Evolutionary conservation across 306 rosid genomes (phyloP).

Genomic region (Quercus alba): DNA sequence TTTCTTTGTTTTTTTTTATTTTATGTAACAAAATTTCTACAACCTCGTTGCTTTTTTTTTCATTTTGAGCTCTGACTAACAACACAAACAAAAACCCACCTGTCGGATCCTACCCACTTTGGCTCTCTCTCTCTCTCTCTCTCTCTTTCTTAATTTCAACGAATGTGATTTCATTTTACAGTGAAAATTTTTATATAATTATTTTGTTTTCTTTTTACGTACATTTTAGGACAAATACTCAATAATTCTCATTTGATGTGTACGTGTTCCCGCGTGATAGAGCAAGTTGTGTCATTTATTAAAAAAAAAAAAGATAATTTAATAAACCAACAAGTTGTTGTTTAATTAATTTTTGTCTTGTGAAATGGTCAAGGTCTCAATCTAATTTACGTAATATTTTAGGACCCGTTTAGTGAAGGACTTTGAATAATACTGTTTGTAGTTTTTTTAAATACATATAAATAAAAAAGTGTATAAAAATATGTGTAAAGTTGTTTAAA

Average conservation of each 20-base stretch:
- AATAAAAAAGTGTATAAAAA: too few relatives aligned
- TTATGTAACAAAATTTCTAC: background rate
- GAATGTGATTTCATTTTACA: background rate
- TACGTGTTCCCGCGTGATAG: background rate
- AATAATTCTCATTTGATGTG: background rate
- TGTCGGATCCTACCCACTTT: background rate
- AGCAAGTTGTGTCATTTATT: background rate
- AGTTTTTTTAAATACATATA: too few relatives aligned
- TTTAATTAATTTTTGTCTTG: background rate
- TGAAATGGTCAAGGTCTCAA: too few relatives aligned
- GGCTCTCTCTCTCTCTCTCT: too few relatives aligned
- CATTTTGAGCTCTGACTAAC: background rate
- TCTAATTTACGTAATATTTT: too few relatives aligned
- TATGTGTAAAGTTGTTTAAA: too few relatives aligned
- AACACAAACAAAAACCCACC: background rate
- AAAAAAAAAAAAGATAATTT: background rate
- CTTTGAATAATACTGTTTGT: too few relatives aligned
- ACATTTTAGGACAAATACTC: too few relatives aligned
- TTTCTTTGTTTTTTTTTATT: background rate
- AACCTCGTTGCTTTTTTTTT: background rate
- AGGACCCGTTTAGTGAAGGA: too few relatives aligned
- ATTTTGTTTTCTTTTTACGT: too few relatives aligned
- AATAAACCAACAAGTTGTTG: background rate
- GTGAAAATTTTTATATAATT: too few relatives aligned
- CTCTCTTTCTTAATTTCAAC: background rate